Evolutionary conservation across 2,329 filamentous ascomycete genomes (phyloP), one percentile per base, ranked within the genome.

Genomic region (Phyllosticta ampelicida): DNA sequence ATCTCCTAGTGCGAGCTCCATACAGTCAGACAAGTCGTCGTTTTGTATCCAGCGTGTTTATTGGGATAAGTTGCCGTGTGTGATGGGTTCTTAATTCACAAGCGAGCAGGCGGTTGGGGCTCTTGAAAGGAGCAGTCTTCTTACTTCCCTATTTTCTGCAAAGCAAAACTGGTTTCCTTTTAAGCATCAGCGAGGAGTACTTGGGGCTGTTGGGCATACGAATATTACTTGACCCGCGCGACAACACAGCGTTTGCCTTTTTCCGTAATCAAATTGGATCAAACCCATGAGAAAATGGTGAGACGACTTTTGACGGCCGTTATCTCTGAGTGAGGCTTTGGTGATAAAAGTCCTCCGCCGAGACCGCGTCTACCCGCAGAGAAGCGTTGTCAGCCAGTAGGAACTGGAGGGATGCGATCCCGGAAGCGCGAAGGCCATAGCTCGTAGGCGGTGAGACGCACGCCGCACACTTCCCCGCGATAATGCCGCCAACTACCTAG

Each of bases 361-460:
- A n/a, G 36, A 44, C 36, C 36, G 36, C 11, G 36, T 44, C 36
- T 44, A 44, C 36, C 36, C 36, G 36, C 36, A 44, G 36, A 8
- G 36, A 18, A 44, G 36, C 36, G 36, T 44, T 16, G 13, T 16
- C 23, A 53, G 21, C 55, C 55, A 58, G 51, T 58, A 30, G 51
- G 51, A 53, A 53, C 11, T 16, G 36, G 13, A 5, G 36, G n/a
- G 18, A 20, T 53, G 55, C 55, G 55, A 48, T 58, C 44, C 52
- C 56, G 56, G 51, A 58, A 51, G 51, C 52, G 56, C 50, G 56
- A 44, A 30, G 49, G 51, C n/a, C 28, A 10, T 44, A 21, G 29
- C 26, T 30, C 48, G 51, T 20, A 28, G 56, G 56, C 56, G 56
- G 56, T 58, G 56, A 58, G 28, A 44, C 54, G 48, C 21, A 44